These are phyloP conservation scores for Holtermannia corniformis DNA, from an alignment of 768 basidiomycete species.

Conservation along the genomic window DNA sequence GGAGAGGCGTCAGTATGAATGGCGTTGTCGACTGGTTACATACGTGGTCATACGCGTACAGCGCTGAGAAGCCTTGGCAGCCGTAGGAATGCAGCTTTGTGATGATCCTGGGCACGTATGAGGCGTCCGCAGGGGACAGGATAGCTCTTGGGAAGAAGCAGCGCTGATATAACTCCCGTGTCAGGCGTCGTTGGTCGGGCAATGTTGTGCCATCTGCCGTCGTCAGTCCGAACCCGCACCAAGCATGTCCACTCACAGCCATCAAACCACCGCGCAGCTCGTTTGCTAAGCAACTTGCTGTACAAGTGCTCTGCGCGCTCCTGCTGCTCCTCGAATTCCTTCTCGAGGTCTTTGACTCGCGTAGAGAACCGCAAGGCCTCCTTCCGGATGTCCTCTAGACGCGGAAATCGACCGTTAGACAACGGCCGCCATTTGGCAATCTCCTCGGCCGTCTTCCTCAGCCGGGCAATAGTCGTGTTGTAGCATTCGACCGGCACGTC, in stretches of 20 bases:
- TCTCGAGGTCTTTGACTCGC: conserved; percentile 14
- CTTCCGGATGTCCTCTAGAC: conserved; percentile 1
- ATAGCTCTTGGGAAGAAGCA: conserved; percentile 87
- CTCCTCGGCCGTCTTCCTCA: conserved; percentile 27
- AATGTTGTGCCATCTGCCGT: not conserved
- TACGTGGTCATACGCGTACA: conserved; percentile 76
- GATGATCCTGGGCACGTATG: conserved; percentile 85
- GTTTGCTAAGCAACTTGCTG: not conserved
- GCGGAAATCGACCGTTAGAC: not conserved
- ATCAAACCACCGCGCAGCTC: not conserved
- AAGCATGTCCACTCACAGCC: too few relatives aligned
- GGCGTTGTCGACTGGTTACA: too few relatives aligned
- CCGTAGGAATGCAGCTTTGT: conserved; percentile 76
- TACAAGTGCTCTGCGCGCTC: conserved; percentile 14
- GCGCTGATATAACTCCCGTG: conserved; percentile 52
- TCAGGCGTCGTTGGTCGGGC: not conserved
- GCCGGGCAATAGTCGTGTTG: conserved; percentile 58
- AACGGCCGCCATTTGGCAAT: conserved; percentile 18
- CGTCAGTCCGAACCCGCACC: not conserved
- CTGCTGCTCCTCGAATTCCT: conserved; percentile 27
- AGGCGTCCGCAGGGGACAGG: conserved; percentile 93
- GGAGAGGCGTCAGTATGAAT: conserved; percentile 1
- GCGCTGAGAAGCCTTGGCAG: conserved; percentile 78
- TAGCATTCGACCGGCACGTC: conserved; percentile 67
- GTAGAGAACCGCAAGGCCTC: conserved; percentile 7